Evolutionary conservation across 176 grass and related monocot species (phyloP), one percentile per base, ranked within the genome.

Genomic region (Hsuehochloa calcarea): DNA sequence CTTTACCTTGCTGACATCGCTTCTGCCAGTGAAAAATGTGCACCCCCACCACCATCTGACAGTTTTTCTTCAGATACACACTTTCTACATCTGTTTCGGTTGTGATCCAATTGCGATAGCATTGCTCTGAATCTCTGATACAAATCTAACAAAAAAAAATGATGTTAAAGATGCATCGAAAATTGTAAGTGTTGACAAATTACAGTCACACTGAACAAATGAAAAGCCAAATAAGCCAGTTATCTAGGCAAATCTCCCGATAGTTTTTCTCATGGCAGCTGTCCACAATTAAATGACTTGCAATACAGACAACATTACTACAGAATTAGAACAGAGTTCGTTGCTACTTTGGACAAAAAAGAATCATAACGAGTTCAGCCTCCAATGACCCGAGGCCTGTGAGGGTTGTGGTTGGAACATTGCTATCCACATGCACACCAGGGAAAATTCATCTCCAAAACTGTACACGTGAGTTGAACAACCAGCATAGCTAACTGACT

Each of bases 321-420:
- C 78, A 77, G 12, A 69, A 64, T 11, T 71, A 52, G 29, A 74
- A 63, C 19, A 82, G 1, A 83, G 10, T 62, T 80, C 45, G 39
- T 14, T 74, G 64, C 62, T 49, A 81, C 83, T 76, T 68, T 8
- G 70, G 71, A 73, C 73, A 73, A 56, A 87, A 68, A 82, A 75
- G 70, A 78, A 72, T 25, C 80, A 61, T 87, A 87, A 74, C 84
- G 4, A 72, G 71, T 84, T 78, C 49, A 79, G 79, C 60, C 45
- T 86, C 38, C 65, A 70, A 72, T n/a, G 72, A 67, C 39, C 55
- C 12, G 11, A 66, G 45, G 78, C 41, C 68, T 75, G 49, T 1
- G 14, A 83, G 68, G 8, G 61, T 16, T 41, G 41, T 82, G 12
- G 83, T 71, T 82, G 78, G 70, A 50, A 22, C 51, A 13, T 73